Percentiles rank a stretch among this genome's conserved stretches.
Evolutionary conservation across 495 filamentous ascomycete genomes (phyloP).

Genomic region (Neurospora sp.): DNA sequence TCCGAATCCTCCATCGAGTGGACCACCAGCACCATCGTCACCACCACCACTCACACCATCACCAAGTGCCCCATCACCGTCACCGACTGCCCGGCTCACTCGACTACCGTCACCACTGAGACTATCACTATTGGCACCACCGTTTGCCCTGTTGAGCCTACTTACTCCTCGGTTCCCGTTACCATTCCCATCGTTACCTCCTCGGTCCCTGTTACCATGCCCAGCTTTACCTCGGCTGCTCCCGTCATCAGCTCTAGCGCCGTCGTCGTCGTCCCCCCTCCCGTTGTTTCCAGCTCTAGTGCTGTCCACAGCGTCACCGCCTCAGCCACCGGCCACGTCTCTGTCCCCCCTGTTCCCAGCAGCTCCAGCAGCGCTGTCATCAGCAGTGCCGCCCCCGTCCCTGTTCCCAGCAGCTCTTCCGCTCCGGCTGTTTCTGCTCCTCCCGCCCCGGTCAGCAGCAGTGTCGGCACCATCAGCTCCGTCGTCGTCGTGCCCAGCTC

Average conservation of each 20-base stretch:
- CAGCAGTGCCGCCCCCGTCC: not conserved
- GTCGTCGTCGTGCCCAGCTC: not conserved
- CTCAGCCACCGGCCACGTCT: not conserved
- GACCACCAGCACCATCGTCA: conserved; percentile 47
- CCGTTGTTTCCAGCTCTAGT: not conserved
- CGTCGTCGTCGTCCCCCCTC: not conserved
- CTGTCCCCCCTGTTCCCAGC: not conserved
- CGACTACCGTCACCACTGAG: conserved; percentile 42
- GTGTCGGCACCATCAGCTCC: not conserved
- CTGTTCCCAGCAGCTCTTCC: not conserved
- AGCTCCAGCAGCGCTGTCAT: no score
- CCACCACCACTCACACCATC: conserved; percentile 48
- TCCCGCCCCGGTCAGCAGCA: not conserved
- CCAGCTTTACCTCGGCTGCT: not conserved
- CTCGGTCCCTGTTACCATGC: not conserved
- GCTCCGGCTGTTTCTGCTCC: not conserved
- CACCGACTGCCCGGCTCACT: conserved; percentile 44
- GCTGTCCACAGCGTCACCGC: not conserved
- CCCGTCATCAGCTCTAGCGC: not conserved
- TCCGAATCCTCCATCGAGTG: conserved; percentile 13
- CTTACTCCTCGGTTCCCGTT: conserved; percentile 1
- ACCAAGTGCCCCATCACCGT: conserved; percentile 46
- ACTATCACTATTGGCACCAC: conserved; percentile 49
- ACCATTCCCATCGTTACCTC: not conserved
- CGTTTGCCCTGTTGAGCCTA: conserved; percentile 40